Evolutionary conservation across 2,329 filamentous ascomycete genomes (phyloP), one percentile per base, ranked within the genome.

Genomic region (Chalaropsis ovoidea): DNA sequence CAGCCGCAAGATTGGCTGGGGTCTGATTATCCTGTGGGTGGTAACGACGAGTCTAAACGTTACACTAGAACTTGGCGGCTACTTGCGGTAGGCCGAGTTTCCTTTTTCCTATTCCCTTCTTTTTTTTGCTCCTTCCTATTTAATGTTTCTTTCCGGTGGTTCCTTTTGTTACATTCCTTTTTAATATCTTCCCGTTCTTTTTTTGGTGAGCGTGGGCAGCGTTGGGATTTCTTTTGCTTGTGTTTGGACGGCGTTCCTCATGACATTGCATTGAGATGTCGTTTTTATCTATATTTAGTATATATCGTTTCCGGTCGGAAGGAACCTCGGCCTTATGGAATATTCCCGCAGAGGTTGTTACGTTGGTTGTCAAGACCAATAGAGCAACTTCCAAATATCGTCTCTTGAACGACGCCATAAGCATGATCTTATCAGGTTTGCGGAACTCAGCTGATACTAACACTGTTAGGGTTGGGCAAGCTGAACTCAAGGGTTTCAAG

Each of bases 31-130:
- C 10, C 75, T 97, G 19, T 99, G 94, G 94, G 79, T 77, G 13
- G 74, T 90, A 31, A 92, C 89, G 72, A 97, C 93, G 0, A 72
- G 89, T 42, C 78, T 86, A 24, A 99, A 97, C 75, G 82, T 99
- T 1, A 79, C 87, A 54, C 82, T 95, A 17, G 94, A 99, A 76
- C 71, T 93, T 54, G 82, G 79, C 13, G 85, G 85, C 1, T 67
- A 67, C 52, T 24, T 67, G 10, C 62, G 4, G 72, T 76, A 7
- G 83, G 78, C n/a, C n/a, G 27, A 11, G 17, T 39, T 35, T 45
- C 43, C 45, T 56, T 47, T 0, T 52, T 54, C 19, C 31, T 56
- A 45, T 56, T 47, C 8, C n/a, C 15, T 27, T 39, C 19, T 41
- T 64, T 27, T 49, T 49, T 61, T 41, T 3, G 27, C 31, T 24